Conservation (phyloP, 176 grass and related monocot species). For the Musa troglodytarum region DNA sequence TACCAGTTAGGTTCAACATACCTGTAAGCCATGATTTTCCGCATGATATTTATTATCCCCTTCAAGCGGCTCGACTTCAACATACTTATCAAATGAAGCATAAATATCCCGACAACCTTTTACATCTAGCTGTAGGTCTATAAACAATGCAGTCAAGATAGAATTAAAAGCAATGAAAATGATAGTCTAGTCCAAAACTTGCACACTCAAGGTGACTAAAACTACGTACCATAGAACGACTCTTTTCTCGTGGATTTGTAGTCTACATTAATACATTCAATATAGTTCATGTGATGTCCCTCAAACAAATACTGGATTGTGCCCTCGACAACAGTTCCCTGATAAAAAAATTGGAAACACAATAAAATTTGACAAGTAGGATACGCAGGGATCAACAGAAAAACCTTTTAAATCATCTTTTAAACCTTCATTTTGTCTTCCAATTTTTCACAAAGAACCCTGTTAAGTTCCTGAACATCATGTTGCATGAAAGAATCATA, state of each 20-base stretch:
- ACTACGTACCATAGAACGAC: not conserved
- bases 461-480: slow-evolving; percentile 14
- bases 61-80: slow-evolving; percentile 8
- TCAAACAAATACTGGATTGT: slow-evolving; percentile 1
- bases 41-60: slow-evolving; percentile 7
- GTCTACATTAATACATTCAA: slow-evolving; percentile 9
- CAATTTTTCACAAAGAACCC: slow-evolving; percentile 16
- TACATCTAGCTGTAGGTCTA: slow-evolving; percentile 4
- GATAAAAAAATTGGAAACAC: not conserved
- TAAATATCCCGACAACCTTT: slow-evolving; percentile 7
- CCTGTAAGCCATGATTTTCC: not conserved
- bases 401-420: not conserved
- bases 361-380: not conserved
- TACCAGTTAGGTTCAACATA: not conserved
- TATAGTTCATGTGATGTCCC: slow-evolving; percentile 12
- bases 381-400: not conserved
- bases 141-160: not conserved
- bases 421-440: slow-evolving; percentile 15
- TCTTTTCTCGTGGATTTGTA: slow-evolving; percentile 7
- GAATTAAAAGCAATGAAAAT: not conserved
- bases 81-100: not conserved
- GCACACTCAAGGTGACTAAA: not conserved
- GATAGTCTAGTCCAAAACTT: not conserved
- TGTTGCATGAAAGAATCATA: slow-evolving; percentile 14
- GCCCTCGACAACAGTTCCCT: slow-evolving; percentile 2